Conservation (phyloP, 2,329 filamentous ascomycete genomes). For the Colletotrichum filicis region DNA sequence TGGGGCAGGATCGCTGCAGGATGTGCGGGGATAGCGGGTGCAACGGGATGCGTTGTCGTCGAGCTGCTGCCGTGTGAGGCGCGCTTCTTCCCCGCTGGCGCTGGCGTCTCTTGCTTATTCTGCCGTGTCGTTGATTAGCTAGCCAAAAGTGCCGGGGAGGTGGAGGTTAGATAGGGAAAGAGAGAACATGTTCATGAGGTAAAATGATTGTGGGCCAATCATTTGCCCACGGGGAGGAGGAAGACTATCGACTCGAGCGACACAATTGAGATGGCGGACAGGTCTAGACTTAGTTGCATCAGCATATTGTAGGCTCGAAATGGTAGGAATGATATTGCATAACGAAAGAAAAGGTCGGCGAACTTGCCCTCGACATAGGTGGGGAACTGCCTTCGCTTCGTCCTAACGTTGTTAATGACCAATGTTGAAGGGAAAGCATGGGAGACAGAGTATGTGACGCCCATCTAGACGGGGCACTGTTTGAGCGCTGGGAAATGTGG, state of each 20-base stretch:
- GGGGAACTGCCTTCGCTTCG: background rate
- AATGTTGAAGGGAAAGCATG: background rate
- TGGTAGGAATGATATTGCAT: background rate
- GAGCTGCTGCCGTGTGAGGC: background rate
- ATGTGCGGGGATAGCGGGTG: background rate
- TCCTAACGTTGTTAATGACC: background rate
- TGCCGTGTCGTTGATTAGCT: background rate
- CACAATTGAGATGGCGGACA: background rate
- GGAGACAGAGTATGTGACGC: too few relatives aligned
- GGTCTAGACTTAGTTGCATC: background rate
- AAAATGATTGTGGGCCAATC: background rate
- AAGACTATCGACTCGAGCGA: background rate
- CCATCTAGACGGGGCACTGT: background rate
- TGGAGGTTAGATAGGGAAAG: background rate
- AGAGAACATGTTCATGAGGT: background rate
- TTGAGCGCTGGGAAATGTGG: background rate
- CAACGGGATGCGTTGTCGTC: background rate
- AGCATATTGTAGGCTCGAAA: background rate
- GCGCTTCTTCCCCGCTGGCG: background rate
- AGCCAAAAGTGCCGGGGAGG: background rate
- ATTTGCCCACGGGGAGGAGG: conserved; percentile 2
- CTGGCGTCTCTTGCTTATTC: background rate
- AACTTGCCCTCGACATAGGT: background rate
- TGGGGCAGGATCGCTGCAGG: background rate
- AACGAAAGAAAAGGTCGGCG: background rate